Evolutionary conservation across 352 stramenopile genomes (phyloP).

Genomic region (Pythium scleroteichum): DNA sequence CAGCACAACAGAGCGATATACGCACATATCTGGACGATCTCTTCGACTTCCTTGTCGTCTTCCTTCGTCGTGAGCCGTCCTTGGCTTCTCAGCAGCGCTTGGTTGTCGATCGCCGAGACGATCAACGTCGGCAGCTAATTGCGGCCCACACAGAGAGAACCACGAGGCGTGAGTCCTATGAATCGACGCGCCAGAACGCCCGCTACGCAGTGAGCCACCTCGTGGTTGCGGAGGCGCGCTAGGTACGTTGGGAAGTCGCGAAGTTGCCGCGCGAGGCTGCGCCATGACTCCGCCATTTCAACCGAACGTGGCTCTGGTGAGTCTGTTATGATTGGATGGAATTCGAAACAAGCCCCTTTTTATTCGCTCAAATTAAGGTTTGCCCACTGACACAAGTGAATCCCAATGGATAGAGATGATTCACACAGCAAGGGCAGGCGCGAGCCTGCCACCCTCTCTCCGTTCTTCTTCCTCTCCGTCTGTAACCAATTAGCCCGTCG

Average conservation of each 20-base stretch:
- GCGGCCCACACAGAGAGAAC: not conserved
- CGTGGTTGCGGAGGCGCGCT: conserved; percentile 17
- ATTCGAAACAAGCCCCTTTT: too few species aligned
- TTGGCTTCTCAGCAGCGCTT: not conserved
- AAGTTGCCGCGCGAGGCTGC: conserved; percentile 8
- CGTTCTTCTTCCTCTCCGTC: too few species aligned
- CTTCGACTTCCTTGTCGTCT: conserved; percentile 1
- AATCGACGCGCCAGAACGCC: not conserved
- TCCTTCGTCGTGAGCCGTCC: not conserved
- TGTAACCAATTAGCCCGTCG: too few species aligned
- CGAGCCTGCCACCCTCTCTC: too few species aligned
- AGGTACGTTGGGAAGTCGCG: conserved; percentile 20
- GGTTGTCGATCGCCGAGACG: conserved; percentile 12
- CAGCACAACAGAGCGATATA: not conserved
- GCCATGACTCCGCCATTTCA: conserved; percentile 18
- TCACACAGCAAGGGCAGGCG: too few species aligned
- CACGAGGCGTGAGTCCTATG: not conserved
- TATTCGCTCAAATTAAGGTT: too few species aligned
- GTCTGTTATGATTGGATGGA: too few species aligned
- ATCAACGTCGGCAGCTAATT: conserved; percentile 22
- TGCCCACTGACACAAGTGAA: too few species aligned
- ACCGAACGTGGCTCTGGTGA: too few species aligned
- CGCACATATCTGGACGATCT: conserved; percentile 21
- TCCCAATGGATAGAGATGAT: too few species aligned
- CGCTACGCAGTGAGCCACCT: conserved; percentile 3